Evolutionary conservation across 768 basidiomycete genomes (phyloP).

Genomic region (Psilocybe sp.): DNA sequence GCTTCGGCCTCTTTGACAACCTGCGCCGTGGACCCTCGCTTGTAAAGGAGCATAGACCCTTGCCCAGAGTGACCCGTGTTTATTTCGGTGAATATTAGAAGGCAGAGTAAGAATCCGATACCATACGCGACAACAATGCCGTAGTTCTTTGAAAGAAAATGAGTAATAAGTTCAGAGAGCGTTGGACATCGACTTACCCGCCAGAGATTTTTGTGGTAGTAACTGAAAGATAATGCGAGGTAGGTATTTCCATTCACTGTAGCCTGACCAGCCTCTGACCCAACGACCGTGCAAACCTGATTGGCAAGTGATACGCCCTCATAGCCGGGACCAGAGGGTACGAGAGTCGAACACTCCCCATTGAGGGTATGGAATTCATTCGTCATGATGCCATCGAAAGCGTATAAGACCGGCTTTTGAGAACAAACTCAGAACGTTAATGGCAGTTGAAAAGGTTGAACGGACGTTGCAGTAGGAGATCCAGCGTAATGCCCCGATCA

Average conservation of each 20-base stretch:
- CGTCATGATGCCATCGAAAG: constrained; percentile 70
- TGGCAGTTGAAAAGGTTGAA: constrained; percentile 4
- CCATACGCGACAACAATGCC: constrained; percentile 73
- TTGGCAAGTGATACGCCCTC: constrained; percentile 52
- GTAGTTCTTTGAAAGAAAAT: constrained; percentile 43
- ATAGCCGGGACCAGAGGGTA: constrained; percentile 64
- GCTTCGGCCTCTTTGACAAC: constrained; percentile 28
- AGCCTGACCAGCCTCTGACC: constrained; percentile 58
- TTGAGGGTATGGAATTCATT: constrained; percentile 80
- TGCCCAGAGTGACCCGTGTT: constrained; percentile 37
- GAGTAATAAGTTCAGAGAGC: background rate
- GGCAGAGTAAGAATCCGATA: constrained; percentile 50
- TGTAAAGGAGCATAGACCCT: constrained; percentile 56
- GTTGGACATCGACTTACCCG: constrained; percentile 28
- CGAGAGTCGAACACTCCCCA: constrained; percentile 56
- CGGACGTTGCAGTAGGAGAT: constrained; percentile 61
- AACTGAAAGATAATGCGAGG: constrained; percentile 47
- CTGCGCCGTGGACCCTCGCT: constrained; percentile 45
- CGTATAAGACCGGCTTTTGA: constrained; percentile 59
- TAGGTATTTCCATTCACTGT: constrained; percentile 60
- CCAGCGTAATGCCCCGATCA: constrained; percentile 70
- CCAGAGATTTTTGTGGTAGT: constrained; percentile 38
- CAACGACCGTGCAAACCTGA: constrained; percentile 76
- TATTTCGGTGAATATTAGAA: constrained; percentile 59
- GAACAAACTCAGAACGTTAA: background rate